Conservation (phyloP, 768 basidiomycete species). For the Myochromella boudieri region DNA sequence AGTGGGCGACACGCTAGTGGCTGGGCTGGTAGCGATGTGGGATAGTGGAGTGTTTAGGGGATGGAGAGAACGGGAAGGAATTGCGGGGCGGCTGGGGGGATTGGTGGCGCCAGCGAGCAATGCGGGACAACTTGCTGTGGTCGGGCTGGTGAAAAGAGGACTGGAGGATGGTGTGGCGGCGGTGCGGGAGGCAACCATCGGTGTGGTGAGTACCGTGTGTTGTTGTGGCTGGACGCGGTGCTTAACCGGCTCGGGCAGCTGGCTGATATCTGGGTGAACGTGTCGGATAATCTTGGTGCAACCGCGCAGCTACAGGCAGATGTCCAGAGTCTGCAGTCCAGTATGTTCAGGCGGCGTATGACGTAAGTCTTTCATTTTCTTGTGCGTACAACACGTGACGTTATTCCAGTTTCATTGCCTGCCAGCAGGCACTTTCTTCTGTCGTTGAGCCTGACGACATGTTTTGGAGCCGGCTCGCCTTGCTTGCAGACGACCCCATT, state of each 20-base stretch:
- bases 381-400: constrained; percentile 13
- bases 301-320: constrained; percentile 38
- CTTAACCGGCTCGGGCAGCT: constrained; percentile 37
- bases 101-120: constrained; percentile 43
- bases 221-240: not conserved
- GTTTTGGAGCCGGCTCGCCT: constrained; percentile 55
- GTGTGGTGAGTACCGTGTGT: constrained; percentile 52
- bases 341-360: constrained; percentile 45
- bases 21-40: constrained; percentile 54
- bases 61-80: constrained; percentile 82
- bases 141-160: constrained; percentile 55
- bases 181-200: constrained; percentile 76
- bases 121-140: constrained; percentile 45
- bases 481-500: constrained; percentile 64
- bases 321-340: constrained; percentile 34
- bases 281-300: constrained; percentile 32
- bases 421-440: constrained; percentile 61
- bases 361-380: constrained; percentile 50
- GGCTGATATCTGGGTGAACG: constrained; percentile 42
- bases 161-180: constrained; percentile 81
- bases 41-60: constrained; percentile 53
- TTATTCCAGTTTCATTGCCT: constrained; percentile 64
- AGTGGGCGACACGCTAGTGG: constrained; percentile 44
- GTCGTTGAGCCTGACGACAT: constrained; percentile 41
- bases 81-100: constrained; percentile 54